Evolutionary conservation across 176 grass and related monocot species (phyloP).

Genomic region (Pontederia crassipes): DNA sequence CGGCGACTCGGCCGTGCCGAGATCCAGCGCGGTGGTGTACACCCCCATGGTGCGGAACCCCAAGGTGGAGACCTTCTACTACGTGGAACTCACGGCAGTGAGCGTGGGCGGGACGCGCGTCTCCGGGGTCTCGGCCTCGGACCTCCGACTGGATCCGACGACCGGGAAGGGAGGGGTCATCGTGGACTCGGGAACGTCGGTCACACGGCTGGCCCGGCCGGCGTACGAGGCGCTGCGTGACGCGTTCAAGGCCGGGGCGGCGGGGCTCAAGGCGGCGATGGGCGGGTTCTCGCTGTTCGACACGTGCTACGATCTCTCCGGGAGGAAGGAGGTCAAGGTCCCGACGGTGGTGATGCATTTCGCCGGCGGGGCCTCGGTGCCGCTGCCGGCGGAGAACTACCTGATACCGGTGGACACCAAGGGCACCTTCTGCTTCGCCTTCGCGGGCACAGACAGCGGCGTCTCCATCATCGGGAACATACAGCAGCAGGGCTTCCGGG

Average conservation of each 20-base stretch:
- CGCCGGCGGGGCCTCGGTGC: conserved; percentile 38
- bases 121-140: conserved; percentile 39
- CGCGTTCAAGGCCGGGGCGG: conserved; percentile 53
- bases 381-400: conserved; percentile 90
- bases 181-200: conserved; percentile 91
- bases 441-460: conserved; percentile 76
- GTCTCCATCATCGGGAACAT: conserved; percentile 95
- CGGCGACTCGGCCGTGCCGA: conserved; percentile 13
- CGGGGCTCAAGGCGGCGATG: conserved; percentile 35
- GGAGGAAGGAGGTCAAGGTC: conserved; percentile 72
- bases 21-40: conserved; percentile 7
- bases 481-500: conserved; percentile 86
- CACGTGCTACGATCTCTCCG: conserved; percentile 90
- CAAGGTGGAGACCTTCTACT: conserved; percentile 20
- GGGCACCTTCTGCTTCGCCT: conserved; percentile 94
- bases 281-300: conserved; percentile 92
- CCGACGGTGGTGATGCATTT: conserved; percentile 87
- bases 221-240: conserved; percentile 73
- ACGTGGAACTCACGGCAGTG: conserved; percentile 34
- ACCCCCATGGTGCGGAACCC: conserved; percentile 20
- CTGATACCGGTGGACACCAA: conserved; percentile 80
- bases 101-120: conserved; percentile 81
- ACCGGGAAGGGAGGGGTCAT: conserved; percentile 80
- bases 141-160: conserved; percentile 57
- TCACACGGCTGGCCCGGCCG: conserved; percentile 51